These are phyloP conservation scores for Ophiostoma tasmaniense DNA, from an alignment of 2,329 filamentous ascomycete genomes.

Conservation along the genomic window DNA sequence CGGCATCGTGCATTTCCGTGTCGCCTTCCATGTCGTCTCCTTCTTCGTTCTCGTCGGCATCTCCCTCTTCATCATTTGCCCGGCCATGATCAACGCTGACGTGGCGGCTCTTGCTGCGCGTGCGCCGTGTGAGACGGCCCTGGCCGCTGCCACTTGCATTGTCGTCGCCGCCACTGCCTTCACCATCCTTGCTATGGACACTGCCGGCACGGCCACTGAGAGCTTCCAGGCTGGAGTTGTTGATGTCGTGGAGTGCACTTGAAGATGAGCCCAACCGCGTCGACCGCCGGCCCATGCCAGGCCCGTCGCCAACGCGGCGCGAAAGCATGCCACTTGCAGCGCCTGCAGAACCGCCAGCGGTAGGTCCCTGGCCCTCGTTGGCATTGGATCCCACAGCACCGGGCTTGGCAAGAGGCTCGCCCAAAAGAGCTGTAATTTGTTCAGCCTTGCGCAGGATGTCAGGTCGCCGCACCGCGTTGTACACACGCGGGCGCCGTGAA, in stretches of 20 bases:
- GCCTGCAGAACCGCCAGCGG: neutral
- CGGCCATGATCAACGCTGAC: slow-evolving; percentile 17
- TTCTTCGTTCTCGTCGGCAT: slow-evolving; percentile 28
- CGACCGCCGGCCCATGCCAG: slow-evolving; percentile 19
- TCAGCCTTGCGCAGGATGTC: slow-evolving; percentile 56
- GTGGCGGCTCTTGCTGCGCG: slow-evolving; percentile 20
- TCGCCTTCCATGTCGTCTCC: slow-evolving; percentile 25
- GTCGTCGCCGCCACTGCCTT: slow-evolving; percentile 22
- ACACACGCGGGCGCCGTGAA: slow-evolving; percentile 29
- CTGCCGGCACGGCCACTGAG: slow-evolving; percentile 11
- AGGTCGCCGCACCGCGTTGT: slow-evolving; percentile 42
- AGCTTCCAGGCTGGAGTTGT: slow-evolving; percentile 29
- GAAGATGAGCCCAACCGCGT: slow-evolving; percentile 44
- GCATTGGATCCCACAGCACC: slow-evolving; percentile 19
- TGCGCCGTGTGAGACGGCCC: slow-evolving; percentile 27
- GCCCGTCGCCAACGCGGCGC: slow-evolving; percentile 13
- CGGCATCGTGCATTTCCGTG: slow-evolving; percentile 13
- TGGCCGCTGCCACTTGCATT: slow-evolving; percentile 29
- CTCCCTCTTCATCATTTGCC: slow-evolving; percentile 21
- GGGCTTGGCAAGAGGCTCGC: slow-evolving; percentile 40
- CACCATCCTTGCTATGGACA: slow-evolving; percentile 31
- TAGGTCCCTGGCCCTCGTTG: slow-evolving; percentile 6
- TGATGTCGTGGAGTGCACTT: slow-evolving; percentile 34
- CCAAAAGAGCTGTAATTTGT: slow-evolving; percentile 43
- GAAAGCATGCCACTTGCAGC: neutral